Evolutionary conservation across 164 flowering plant genomes (phyloP).

Genomic region (Aristolochia contorta): DNA sequence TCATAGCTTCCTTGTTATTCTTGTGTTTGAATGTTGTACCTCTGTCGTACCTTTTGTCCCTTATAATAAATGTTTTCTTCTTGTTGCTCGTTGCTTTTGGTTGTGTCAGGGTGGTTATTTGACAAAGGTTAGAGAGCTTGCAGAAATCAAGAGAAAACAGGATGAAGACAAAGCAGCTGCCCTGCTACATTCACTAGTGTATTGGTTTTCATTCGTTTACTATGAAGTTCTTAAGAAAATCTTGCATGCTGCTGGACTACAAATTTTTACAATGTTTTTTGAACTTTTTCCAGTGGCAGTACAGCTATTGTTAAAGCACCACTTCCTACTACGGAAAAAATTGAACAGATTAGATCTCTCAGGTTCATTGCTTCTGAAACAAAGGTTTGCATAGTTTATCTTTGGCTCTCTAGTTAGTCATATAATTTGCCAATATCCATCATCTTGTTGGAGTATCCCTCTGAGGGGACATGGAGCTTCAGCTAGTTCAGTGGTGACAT

Average conservation of each 20-base stretch:
- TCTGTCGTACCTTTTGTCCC: neutral
- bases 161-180: constrained; percentile 71
- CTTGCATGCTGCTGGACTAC: neutral
- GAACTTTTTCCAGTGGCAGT: constrained; percentile 23
- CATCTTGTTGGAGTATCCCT: too few relatives aligned
- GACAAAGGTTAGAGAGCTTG: constrained; percentile 48
- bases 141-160: constrained; percentile 58
- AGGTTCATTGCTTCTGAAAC: constrained; percentile 24
- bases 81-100: neutral
- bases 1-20: too few relatives aligned
- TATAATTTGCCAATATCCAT: too few relatives aligned
- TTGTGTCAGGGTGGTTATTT: constrained; percentile 20
- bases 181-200: constrained; percentile 67
- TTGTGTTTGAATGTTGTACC: too few relatives aligned
- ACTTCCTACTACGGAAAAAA: constrained; percentile 14
- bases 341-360: constrained; percentile 33
- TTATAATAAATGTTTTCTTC: neutral
- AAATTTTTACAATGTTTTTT: neutral
- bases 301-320: constrained; percentile 1
- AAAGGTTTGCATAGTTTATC: constrained; percentile 13
- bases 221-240: neutral
- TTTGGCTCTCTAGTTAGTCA: neutral
- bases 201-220: neutral
- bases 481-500: too few relatives aligned
- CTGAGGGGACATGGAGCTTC: too few relatives aligned